Conservation (phyloP, 345 rosid species). For the Eucalyptus paniculata region DNA sequence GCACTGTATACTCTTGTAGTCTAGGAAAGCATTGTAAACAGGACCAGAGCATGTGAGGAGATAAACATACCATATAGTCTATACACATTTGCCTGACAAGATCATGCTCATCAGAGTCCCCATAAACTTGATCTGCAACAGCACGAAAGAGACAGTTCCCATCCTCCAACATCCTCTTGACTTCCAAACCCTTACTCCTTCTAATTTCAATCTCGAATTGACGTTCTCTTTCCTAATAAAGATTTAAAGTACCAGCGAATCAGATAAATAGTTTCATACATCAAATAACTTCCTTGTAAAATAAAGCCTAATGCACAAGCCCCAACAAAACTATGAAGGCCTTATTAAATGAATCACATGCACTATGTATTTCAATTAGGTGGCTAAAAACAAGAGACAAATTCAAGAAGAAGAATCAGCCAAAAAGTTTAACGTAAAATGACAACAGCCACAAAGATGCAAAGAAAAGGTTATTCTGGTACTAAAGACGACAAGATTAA, state of each 20-base stretch:
- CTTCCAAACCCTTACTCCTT: conserved; percentile 67
- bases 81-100: conserved; percentile 84
- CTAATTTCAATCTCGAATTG: conserved; percentile 87
- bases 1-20: neutral
- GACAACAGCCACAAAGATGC: neutral
- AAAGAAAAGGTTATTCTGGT: neutral
- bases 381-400: neutral
- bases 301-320: neutral
- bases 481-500: neutral
- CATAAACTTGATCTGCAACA: conserved; percentile 97
- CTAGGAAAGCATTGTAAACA: neutral
- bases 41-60: neutral
- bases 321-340: neutral
- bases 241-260: neutral
- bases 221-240: conserved; percentile 77
- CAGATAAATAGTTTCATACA: neutral
- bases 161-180: conserved; percentile 92
- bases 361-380: neutral
- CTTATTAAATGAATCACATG: neutral
- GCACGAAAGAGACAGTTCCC: conserved; percentile 98
- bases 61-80: conserved; percentile 75
- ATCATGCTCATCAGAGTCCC: conserved; percentile 82
- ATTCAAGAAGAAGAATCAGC: neutral
- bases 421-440: neutral
- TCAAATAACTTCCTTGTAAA: neutral